Percentiles rank a stretch among this genome's conserved stretches.
These are phyloP conservation scores for Ogataea pilisensis DNA, from an alignment of 805 yeast species.

Conservation along the genomic window DNA sequence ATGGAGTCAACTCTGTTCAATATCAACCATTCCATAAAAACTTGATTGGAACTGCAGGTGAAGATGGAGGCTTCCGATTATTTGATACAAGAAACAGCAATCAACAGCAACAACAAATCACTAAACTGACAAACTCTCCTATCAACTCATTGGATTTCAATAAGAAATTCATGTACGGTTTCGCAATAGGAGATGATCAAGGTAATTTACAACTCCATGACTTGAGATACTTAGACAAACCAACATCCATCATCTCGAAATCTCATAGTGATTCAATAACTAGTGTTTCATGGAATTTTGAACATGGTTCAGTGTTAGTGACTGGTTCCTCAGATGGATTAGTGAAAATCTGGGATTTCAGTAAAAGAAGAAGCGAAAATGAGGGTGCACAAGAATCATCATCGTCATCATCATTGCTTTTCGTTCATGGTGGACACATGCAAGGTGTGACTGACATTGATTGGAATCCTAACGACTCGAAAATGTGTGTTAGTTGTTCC, in stretches of 20 bases:
- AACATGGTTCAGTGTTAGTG: conserved; percentile 49
- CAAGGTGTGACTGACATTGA: conserved; percentile 79
- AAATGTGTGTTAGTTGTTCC: conserved; percentile 71
- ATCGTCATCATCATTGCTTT: conserved; percentile 38
- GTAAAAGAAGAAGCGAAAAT: conserved; percentile 20
- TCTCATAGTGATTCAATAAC: conserved; percentile 57
- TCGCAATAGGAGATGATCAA: conserved; percentile 64
- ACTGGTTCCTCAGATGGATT: conserved; percentile 61
- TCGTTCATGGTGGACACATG: conserved; percentile 83
- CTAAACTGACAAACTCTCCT: conserved; percentile 14
- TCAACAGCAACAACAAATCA: neutral
- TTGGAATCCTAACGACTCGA: conserved; percentile 73
- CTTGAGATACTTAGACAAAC: conserved; percentile 40
- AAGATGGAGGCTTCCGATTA: conserved; percentile 47
- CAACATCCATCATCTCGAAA: conserved; percentile 24
- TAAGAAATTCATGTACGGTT: conserved; percentile 46
- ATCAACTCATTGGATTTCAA: conserved; percentile 60
- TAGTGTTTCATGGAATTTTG: conserved; percentile 70
- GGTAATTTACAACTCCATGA: conserved; percentile 67
- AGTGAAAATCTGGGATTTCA: conserved; percentile 60
- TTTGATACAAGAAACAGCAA: conserved; percentile 46
- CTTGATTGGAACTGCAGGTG: conserved; percentile 64
- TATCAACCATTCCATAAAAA: conserved; percentile 65
- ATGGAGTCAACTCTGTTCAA: conserved; percentile 66
- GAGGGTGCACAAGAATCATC: too few relatives aligned